Base-by-base conservation (phyloP, 805 yeast genomes). In the Sugiyamaella valdiviana region DNA sequence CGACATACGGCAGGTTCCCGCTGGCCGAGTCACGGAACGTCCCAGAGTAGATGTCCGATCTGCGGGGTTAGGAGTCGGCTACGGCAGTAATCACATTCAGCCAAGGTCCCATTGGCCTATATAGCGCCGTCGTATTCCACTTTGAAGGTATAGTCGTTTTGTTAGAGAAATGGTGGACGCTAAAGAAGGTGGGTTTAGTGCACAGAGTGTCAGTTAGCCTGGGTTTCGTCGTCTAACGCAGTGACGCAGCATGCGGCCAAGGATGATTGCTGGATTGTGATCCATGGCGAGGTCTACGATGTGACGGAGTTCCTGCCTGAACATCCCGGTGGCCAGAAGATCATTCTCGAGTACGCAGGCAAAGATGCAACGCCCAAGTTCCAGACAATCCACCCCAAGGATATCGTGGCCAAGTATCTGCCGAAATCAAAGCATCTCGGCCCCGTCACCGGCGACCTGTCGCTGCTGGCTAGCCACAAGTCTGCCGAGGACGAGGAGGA, bases 371-470 rank as follows among this genome's bases (percentile, higher is more conserved):
- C 93, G 6, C 81, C 83, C 57, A 79, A 86, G 7, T 91, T 88
- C 62, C 86, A 83, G 51, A 96, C 95, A 16, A 75, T 91, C 51
- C 99, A 91, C 65, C 93, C 98, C 0, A 78, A 83, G n/a, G 96
- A 89, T 58, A 84, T 87, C 5, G 72, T 91, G 46, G 80, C 78
- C 36, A 79, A 79, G 57, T 78, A 72, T 61, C 68, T 85, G 32
- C 76, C 80, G 15, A 63, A 62, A 22, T 78, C 78, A 23, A 81
- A 82, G 60, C 80, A 80, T 57, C 65, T 86, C 36, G 95, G 93
- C 6, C 71, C 70, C 7, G 65, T 80, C 35, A 58, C 54, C 4
- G 56, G 49, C 9, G 15, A 23, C 9, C 32, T 26, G 32, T 26
- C 32, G 32, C 5, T 36, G 15, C 23, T 16, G 7, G 41, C 17